These are phyloP conservation scores for Hordeum pubiflorum DNA, from an alignment of 202 grass and related monocot genomes.

Conservation along the genomic window DNA sequence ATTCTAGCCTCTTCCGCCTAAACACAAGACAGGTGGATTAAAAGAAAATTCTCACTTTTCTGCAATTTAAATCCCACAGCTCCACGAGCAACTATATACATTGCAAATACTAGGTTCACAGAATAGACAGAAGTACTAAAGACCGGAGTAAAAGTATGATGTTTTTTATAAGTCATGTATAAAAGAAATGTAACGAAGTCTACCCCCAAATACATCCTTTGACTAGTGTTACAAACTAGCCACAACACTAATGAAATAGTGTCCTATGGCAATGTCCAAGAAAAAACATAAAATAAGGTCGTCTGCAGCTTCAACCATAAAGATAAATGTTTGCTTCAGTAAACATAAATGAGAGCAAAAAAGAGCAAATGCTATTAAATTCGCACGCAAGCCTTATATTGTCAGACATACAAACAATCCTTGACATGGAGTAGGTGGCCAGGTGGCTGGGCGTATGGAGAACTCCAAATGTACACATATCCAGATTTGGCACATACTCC, in stretches of 20 bases:
- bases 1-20: conserved; percentile 82
- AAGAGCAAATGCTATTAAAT: neutral
- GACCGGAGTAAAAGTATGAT: neutral
- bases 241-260: neutral
- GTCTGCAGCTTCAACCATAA: neutral
- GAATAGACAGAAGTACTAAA: neutral
- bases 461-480: neutral
- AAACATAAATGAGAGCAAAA: neutral
- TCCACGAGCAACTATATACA: neutral
- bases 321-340: neutral
- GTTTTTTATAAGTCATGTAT: neutral
- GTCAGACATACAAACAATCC: neutral
- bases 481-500: neutral
- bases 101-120: neutral
- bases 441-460: neutral
- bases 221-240: neutral
- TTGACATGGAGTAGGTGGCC: neutral
- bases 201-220: neutral
- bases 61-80: neutral
- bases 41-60: neutral
- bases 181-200: neutral
- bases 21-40: neutral
- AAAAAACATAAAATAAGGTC: neutral
- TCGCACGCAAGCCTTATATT: neutral
- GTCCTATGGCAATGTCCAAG: neutral